Evolutionary conservation across 768 basidiomycete genomes (phyloP).

Genomic region (Suillus sp.): DNA sequence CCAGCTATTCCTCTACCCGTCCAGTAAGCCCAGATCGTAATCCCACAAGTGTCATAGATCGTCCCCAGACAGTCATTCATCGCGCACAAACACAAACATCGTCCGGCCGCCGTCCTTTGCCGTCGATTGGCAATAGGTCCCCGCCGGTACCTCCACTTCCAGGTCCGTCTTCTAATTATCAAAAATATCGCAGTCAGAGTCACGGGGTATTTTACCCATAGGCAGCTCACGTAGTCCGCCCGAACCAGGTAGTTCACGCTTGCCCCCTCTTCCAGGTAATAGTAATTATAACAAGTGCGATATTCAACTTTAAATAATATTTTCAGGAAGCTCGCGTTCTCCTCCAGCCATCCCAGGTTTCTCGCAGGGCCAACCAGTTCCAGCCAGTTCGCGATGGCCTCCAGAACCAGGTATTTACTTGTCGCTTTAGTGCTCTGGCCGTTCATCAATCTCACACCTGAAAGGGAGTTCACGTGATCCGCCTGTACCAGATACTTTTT

Average conservation of each 20-base stretch:
- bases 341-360: neutral
- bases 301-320: neutral
- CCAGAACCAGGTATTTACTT: slow-evolving; percentile 2
- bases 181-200: neutral
- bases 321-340: neutral
- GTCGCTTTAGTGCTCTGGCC: neutral
- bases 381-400: neutral
- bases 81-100: slow-evolving; percentile 21
- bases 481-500: neutral
- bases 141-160: slow-evolving; percentile 8
- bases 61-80: neutral
- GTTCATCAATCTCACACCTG: neutral
- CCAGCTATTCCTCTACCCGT: neutral
- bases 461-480: slow-evolving; percentile 1
- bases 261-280: slow-evolving; percentile 3
- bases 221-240: slow-evolving; percentile 1
- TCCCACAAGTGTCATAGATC: slow-evolving; percentile 6
- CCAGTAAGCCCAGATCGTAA: slow-evolving; percentile 7
- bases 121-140: slow-evolving; percentile 16
- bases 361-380: neutral
- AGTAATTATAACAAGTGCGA: neutral
- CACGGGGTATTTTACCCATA: neutral
- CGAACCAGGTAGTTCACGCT: neutral
- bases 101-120: slow-evolving; percentile 31
- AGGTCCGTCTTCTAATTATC: slow-evolving; percentile 1